Evolutionary conservation across 805 yeast genomes (phyloP).

Genomic region (Sungouiella blattae): DNA sequence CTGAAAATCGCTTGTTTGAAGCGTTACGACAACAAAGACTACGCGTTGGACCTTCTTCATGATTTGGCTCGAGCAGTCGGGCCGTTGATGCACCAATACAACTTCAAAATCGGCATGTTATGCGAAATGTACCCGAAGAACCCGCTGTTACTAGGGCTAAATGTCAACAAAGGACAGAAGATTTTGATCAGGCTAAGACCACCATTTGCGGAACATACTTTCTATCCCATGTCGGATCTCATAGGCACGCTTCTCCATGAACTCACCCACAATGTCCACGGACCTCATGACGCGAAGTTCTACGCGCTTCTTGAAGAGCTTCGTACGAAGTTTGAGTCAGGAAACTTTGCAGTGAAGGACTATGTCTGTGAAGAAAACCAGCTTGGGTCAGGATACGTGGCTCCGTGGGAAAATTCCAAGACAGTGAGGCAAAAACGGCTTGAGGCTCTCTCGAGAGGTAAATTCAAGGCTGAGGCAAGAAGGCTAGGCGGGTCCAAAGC

Average conservation of each 20-base stretch:
- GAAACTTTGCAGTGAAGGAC: conserved; percentile 43
- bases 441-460: conserved; percentile 37
- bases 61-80: conserved; percentile 68
- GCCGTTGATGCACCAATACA: conserved; percentile 70
- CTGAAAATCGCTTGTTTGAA: conserved; percentile 36
- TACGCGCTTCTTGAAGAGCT: conserved; percentile 63
- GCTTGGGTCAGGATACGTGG: conserved; percentile 36
- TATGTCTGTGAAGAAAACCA: conserved; percentile 47
- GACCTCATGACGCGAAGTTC: conserved; percentile 77
- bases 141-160: conserved; percentile 67
- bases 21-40: conserved; percentile 32
- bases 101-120: conserved; percentile 61
- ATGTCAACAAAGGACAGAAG: conserved; percentile 74
- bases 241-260: conserved; percentile 88
- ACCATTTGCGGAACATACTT: conserved; percentile 47
- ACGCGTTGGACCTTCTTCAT: conserved; percentile 52
- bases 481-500: conserved; percentile 23
- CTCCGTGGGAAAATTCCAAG: conserved; percentile 9
- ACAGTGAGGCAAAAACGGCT: conserved; percentile 35
- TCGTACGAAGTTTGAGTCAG: conserved; percentile 46
- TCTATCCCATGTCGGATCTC: conserved; percentile 61
- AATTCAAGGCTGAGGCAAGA: conserved; percentile 37
- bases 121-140: conserved; percentile 81
- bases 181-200: conserved; percentile 69
- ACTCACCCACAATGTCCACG: conserved; percentile 71